Evolutionary conservation across 192 early-diverging fungal genomes (phyloP).

Genomic region (Coemansia asiatica): DNA sequence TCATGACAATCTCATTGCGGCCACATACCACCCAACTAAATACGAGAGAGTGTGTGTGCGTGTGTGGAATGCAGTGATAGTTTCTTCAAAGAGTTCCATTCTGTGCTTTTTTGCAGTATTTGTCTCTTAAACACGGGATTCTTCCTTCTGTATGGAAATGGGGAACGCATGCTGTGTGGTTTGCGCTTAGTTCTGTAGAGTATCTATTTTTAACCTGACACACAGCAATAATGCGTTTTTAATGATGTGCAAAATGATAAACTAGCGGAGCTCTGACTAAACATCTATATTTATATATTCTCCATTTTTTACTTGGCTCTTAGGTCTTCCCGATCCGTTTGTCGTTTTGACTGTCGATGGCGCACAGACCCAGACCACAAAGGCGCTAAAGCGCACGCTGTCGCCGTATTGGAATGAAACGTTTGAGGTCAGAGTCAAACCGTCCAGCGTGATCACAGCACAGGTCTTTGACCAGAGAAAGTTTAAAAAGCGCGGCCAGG

Average conservation of each 20-base stretch:
- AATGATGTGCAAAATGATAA: neutral
- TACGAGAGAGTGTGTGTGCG: neutral
- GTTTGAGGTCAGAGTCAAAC: constrained; percentile 50
- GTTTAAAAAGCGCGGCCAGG: constrained; percentile 89
- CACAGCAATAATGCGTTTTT: neutral
- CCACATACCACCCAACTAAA: neutral
- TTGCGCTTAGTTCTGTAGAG: neutral
- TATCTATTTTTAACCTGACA: neutral
- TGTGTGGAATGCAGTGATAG: neutral
- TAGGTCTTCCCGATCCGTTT: constrained; percentile 90
- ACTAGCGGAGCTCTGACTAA: constrained; percentile 44
- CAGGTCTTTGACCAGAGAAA: constrained; percentile 99
- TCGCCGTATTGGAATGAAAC: constrained; percentile 97
- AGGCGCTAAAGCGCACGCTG: constrained; percentile 80
- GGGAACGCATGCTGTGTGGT: neutral
- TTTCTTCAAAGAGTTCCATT: neutral
- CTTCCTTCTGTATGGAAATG: no score
- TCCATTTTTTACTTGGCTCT: constrained; percentile 3
- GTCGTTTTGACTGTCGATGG: constrained; percentile 94
- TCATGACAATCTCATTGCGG: neutral
- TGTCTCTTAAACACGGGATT: no score
- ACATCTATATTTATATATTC: constrained; percentile 1
- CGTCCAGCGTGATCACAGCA: constrained; percentile 76
- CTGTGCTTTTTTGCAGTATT: neutral
- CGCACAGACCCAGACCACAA: constrained; percentile 91